Evolutionary conservation across 163 green algal genomes (phyloP), one percentile per base, ranked within the genome.

Genomic region (Prototheca stagnorum): DNA sequence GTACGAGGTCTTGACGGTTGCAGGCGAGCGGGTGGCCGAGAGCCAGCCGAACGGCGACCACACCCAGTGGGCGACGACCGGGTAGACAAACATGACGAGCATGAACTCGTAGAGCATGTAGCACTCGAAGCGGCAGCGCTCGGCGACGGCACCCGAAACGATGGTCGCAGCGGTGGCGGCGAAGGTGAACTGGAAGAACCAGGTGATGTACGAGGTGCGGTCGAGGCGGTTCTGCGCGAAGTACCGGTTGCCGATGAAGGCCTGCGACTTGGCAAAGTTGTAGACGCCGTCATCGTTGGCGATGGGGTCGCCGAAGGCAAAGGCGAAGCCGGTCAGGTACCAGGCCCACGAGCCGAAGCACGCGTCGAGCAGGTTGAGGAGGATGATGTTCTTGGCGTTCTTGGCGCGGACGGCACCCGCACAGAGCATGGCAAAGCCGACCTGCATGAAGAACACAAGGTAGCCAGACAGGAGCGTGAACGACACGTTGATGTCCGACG

Each of bases 11-110:
- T 52, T 46, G 14, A 53, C 27, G 19, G 58, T 70, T 2, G 53
- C 20, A 7, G 27, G 8, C 21, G 43, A 36, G 23, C 58, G 42
- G 27, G 8, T n/a, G 42, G 54, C 56, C 2, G 59, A 74, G 16
- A 74, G 50, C 67, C 77, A 86, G 20, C 79, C 79, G 4, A 40
- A 47, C 29, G 53, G 31, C 16, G 57, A 65, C 79, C 79, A 89
- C 4, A 82, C 57, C 79, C 77, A 87, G 70, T 90, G 79, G 8
- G 59, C 70, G 16, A 90, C 62, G 16, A 86, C 65, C 5, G 84
- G 84, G 70, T 94, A 94, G 4, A 93, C 75, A 63, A 84, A 92
- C 41, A 68, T 58, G 1, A 78, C 81, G 21, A 94, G 64, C 62
- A 91, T 80, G 44, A 80, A 66, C 43, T 82, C 75, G 64, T 93